Evolutionary conservation across 1,139 yeast species (phyloP).

Genomic region (Blastobotrys malaysiensis): DNA sequence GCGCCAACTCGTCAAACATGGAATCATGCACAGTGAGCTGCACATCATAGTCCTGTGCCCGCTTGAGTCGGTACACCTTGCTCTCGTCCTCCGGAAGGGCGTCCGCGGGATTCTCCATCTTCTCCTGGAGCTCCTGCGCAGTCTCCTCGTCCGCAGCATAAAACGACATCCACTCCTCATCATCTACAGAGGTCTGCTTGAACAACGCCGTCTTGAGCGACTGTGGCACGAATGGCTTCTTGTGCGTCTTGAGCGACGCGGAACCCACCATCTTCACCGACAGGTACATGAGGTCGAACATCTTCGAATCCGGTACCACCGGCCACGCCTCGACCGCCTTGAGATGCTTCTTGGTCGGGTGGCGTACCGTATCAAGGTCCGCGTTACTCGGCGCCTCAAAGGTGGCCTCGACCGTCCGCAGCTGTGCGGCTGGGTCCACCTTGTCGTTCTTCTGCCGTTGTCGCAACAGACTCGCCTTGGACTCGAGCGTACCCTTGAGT

Average conservation of each 20-base stretch:
- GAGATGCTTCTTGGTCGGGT: constrained; percentile 70
- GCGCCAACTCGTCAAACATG: constrained; percentile 51
- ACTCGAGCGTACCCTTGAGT: constrained; percentile 17
- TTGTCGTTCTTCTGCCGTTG: constrained; percentile 19
- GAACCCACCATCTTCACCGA: constrained; percentile 75
- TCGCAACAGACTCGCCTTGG: constrained; percentile 31
- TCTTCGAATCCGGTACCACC: constrained; percentile 80
- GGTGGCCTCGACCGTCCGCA: constrained; percentile 67
- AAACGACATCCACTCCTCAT: constrained; percentile 79
- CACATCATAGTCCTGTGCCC: constrained; percentile 78
- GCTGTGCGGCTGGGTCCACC: constrained; percentile 58
- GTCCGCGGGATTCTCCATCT: constrained; percentile 28
- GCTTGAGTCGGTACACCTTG: constrained; percentile 52
- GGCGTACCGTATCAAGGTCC: constrained; percentile 46
- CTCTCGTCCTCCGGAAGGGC: constrained; percentile 33
- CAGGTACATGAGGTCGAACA: constrained; percentile 72
- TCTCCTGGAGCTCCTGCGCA: constrained; percentile 25
- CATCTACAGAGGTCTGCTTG: constrained; percentile 67
- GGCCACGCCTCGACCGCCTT: constrained; percentile 78
- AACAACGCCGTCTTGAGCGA: constrained; percentile 61
- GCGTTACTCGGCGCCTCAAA: constrained; percentile 54
- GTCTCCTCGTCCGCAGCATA: constrained; percentile 47
- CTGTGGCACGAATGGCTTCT: constrained; percentile 41
- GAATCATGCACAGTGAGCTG: constrained; percentile 46
- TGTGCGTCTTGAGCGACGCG: constrained; percentile 51